Evolutionary conservation across 768 basidiomycete genomes (phyloP).

Genomic region (Pilatotrama ljubarskyi): DNA sequence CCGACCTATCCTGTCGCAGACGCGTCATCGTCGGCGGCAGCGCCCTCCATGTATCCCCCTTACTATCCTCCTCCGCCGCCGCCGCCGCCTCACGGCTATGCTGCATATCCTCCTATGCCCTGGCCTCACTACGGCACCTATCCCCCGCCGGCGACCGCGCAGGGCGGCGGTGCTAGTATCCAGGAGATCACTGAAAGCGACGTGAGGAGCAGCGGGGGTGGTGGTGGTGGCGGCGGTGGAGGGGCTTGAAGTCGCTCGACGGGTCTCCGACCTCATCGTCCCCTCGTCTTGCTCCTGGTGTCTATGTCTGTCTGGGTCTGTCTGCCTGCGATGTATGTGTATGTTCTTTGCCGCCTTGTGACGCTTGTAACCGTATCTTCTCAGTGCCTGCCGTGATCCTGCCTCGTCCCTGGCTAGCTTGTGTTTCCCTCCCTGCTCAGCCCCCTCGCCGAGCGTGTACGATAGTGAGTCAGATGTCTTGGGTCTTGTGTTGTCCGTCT

Average conservation of each 20-base stretch:
- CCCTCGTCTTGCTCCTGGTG: not conserved
- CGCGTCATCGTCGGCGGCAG: not conserved
- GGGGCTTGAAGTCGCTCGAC: constrained; percentile 3
- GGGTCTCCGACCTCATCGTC: not conserved
- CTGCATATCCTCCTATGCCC: constrained; percentile 13
- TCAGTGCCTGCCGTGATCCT: not conserved
- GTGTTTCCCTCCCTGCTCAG: not conserved
- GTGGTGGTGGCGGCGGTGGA: constrained; percentile 5
- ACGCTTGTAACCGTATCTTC: not conserved
- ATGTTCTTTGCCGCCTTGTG: not conserved
- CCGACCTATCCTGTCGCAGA: constrained; percentile 5
- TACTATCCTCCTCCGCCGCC: constrained; percentile 18
- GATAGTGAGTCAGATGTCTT: constrained; percentile 19
- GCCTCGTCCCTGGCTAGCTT: not conserved
- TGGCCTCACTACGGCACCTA: constrained; percentile 21
- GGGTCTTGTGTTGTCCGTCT: not conserved
- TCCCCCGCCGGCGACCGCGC: constrained; percentile 6
- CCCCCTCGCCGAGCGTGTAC: not conserved
- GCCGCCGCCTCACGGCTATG: constrained; percentile 14
- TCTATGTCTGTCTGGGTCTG: not conserved
- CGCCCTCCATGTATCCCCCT: constrained; percentile 16
- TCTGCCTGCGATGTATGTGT: constrained; percentile 8
- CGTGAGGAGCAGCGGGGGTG: constrained; percentile 14
- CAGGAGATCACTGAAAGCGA: constrained; percentile 21
- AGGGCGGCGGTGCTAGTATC: not conserved